Evolutionary conservation across 2,329 filamentous ascomycete genomes (phyloP), one percentile per base, ranked within the genome.

Genomic region (Sporothrix euskadiensis): DNA sequence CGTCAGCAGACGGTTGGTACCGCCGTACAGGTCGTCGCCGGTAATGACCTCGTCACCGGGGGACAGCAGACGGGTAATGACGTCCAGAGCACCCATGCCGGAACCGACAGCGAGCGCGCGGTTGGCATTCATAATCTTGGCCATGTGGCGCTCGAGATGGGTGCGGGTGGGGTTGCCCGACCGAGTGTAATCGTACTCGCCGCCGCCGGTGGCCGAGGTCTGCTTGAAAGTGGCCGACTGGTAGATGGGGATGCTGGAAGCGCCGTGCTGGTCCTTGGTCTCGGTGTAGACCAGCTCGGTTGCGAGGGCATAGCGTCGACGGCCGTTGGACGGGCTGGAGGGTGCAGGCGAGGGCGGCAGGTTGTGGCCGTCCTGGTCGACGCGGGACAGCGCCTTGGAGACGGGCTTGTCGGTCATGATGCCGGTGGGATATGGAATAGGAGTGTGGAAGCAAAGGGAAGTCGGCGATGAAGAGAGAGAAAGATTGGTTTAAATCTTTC

Each of bases 151-250:
- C 85, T 99, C 96, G 76, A 99, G 89, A 80, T 99, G 96, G 47
- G 95, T 97, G 77, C 96, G 90, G 74, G 96, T 99, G 22, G 96
- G 96, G 81, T 99, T 99, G 73, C 96, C 96, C 49, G 94, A 98
- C 75, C 97, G 93, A 74, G 96, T 98, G 85, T 99, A 99, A 85
- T 99, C 96, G 83, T 98, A 99, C 83, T 98, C 94, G 80, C 89
- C 92, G 74, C 93, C 94, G 74, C 93, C 94, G 63, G 83, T 87
- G 75, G 92, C 91, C 22, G 92, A 93, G 30, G 88, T 89, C 83
- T 98, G 96, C 84, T 99, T 99, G 87, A 99, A 99, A 52, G 96
- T 99, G 68, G 96, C 97, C 68, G 94, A 97, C 88, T 97, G 96
- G 83, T 99, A 99, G 80, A 99, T 98, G 71, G 96, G 96, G 78